Percentiles rank a stretch among this genome's conserved stretches.
Conservation (phyloP, 108 stramenopile species). For the Asterionellopsis glacialis region DNA sequence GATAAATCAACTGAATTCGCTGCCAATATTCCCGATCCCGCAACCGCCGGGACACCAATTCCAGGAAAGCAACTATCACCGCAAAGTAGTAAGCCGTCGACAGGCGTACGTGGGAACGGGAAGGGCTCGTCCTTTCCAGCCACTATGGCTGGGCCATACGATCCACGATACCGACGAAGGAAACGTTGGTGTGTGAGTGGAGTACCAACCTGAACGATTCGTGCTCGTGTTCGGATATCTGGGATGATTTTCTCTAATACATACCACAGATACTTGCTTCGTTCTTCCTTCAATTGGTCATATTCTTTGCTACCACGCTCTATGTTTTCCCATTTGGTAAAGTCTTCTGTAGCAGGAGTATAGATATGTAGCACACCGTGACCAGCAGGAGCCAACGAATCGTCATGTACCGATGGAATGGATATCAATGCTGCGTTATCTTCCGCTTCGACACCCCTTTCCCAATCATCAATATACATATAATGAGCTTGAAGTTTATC, state of each 20-base stretch:
- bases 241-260: constrained; percentile 83
- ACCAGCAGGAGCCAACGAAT: constrained; percentile 76
- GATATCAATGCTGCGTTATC: constrained; percentile 83
- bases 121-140: constrained; percentile 70
- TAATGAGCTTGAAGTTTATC: constrained; percentile 70
- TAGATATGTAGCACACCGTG: constrained; percentile 83
- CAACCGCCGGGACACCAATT: constrained; percentile 90
- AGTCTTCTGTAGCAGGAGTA: constrained; percentile 84
- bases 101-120: constrained; percentile 63
- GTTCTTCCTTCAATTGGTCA: constrained; percentile 73
- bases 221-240: constrained; percentile 54
- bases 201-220: constrained; percentile 60
- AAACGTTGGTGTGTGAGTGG: constrained; percentile 82
- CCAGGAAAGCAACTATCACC: constrained; percentile 86
- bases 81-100: constrained; percentile 51
- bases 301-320: constrained; percentile 72
- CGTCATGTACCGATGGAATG: constrained; percentile 85
- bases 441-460: constrained; percentile 59
- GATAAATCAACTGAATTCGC: constrained; percentile 69
- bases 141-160: constrained; percentile 82
- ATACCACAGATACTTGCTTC: constrained; percentile 74
- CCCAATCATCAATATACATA: constrained; percentile 82
- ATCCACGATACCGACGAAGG: constrained; percentile 71
- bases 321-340: constrained; percentile 64
- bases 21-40: constrained; percentile 82